Conservation (phyloP, 257 asterid genomes). For the Petunia axillaris region DNA sequence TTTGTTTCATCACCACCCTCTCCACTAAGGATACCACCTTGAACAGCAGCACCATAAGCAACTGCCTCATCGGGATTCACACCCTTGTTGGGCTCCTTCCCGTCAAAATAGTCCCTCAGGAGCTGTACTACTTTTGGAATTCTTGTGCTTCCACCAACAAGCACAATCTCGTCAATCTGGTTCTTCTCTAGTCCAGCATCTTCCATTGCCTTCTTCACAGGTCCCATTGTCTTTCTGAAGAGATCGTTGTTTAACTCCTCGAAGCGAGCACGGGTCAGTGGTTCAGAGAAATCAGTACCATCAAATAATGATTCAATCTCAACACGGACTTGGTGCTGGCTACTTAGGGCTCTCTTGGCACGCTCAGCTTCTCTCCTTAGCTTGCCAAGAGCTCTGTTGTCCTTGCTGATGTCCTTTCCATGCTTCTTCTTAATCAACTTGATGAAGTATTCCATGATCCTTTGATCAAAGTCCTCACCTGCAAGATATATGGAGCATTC, state of each 20-base stretch:
- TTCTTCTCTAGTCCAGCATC: conserved; percentile 82
- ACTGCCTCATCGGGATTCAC: conserved; percentile 99
- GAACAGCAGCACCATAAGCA: conserved; percentile 98
- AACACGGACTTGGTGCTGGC: conserved; percentile 97
- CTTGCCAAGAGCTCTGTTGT: conserved; percentile 94
- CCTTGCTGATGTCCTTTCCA: conserved; percentile 95
- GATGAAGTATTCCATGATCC: conserved; percentile 94
- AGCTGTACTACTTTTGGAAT: conserved; percentile 95
- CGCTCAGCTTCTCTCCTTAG: conserved; percentile 92
- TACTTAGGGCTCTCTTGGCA: conserved; percentile 93
- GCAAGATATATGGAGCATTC: conserved; percentile 28
- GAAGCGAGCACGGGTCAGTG: conserved; percentile 92
- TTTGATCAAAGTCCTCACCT: conserved; percentile 98
- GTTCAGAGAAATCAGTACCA: conserved; percentile 92
- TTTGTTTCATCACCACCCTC: conserved; percentile 98
- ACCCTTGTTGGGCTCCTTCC: conserved; percentile 95
- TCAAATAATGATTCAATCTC: conserved; percentile 96
- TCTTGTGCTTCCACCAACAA: conserved; percentile 98
- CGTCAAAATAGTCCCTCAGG: conserved; percentile 82
- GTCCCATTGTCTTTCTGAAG: conserved; percentile 97
- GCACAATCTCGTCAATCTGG: conserved; percentile 92
- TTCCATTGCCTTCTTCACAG: conserved; percentile 98
- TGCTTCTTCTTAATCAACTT: conserved; percentile 97
- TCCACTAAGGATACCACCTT: conserved; percentile 92
- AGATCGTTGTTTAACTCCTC: conserved; percentile 94